Base-by-base conservation (phyloP, 2,329 filamentous ascomycete species). In the Nannizzia gypsea region DNA sequence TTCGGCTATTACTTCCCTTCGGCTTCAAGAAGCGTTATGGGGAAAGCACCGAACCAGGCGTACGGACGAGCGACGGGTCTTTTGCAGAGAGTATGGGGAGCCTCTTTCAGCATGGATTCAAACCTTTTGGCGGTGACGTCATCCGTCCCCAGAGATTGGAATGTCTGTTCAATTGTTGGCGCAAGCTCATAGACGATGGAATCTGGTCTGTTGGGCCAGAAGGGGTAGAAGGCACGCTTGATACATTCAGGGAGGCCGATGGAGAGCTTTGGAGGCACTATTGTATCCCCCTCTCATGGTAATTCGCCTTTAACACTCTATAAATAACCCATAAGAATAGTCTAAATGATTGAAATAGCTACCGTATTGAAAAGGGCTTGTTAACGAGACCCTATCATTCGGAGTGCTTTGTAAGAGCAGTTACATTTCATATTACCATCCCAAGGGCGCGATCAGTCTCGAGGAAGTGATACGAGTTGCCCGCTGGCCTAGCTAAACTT, bases 1-100 rank as follows among this genome's bases (percentile, higher is more conserved):
- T 57, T 24, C 55, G 55, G 22, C 55, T 57, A 6, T 57, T 57
- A 57, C 55, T 57, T 44, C 55, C 55, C 2, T 57, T 57, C 17
- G n/a, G 34, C 34, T 57, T 57, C 24, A 24, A 5, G 34, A 31
- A 17, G 22, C 31, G 17, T 34, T 3, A 31, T 57, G n/a, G 48
- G 48, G 48, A 54, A 22, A 17, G 17, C n/a, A 42, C 34, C 9
- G 38, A 13, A 3, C 11, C 24, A 42, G 55, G 55, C 22, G 55
- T 31, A 11, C 55, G 55, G 34, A 40, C 6, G n/a, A 57, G 55
- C 38, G 55, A 57, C 28, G 55, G 55, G 55, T 42, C 31, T 24
- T 13, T 57, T 42, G 55, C 24, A 13, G 55, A 31, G 6, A 22
- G 9, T 13, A 34, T 20, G 34, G 34, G 11, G 6, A 9, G 20